These are phyloP conservation scores for Mayamaea pseudoterrestris DNA, from an alignment of 108 stramenopile genomes.

Conservation along the genomic window DNA sequence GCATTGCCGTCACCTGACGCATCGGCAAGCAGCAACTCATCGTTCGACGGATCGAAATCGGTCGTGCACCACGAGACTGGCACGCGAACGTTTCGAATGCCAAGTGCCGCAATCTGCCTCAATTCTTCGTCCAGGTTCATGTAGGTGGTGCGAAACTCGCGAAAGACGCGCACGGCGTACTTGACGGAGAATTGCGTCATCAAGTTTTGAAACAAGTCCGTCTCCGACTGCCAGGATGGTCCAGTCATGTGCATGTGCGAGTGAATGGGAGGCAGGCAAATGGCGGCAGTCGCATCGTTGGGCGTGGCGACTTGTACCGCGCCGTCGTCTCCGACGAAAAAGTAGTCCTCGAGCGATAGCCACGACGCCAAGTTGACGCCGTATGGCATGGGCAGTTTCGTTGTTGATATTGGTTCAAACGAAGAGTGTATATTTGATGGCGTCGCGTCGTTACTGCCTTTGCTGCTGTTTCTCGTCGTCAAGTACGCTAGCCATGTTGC, in stretches of 20 bases:
- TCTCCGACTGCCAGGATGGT: slow-evolving; percentile 47
- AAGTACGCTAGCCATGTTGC: no score
- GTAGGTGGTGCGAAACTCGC: slow-evolving; percentile 44
- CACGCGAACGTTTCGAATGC: slow-evolving; percentile 44
- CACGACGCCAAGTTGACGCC: slow-evolving; percentile 67
- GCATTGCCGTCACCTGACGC: no score
- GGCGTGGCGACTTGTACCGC: slow-evolving; percentile 63
- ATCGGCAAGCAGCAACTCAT: slow-evolving; percentile 10
- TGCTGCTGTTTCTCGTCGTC: no score
- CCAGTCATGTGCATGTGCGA: slow-evolving; percentile 30
- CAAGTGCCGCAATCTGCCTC: slow-evolving; percentile 21
- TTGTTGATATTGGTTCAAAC: no score
- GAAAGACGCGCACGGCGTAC: slow-evolving; percentile 39
- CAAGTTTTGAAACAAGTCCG: slow-evolving; percentile 47
- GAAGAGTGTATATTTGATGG: no score
- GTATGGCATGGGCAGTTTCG: slow-evolving; percentile 20
- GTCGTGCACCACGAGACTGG: slow-evolving; percentile 71
- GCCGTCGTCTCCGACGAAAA: slow-evolving; percentile 46
- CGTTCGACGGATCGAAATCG: slow-evolving; percentile 31
- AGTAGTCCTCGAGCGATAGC: slow-evolving; percentile 76
- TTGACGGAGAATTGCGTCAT: slow-evolving; percentile 8
- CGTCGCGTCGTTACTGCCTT: no score
- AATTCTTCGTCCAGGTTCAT: slow-evolving; percentile 51
- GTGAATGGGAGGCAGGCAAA: slow-evolving; percentile 57
- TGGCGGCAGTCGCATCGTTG: slow-evolving; percentile 26